A percentile compares a stretch with the other conserved stretches of the same genome.
Evolutionary conservation across 805 yeast species (phyloP).

Genomic region (Yarrowia divulgata): DNA sequence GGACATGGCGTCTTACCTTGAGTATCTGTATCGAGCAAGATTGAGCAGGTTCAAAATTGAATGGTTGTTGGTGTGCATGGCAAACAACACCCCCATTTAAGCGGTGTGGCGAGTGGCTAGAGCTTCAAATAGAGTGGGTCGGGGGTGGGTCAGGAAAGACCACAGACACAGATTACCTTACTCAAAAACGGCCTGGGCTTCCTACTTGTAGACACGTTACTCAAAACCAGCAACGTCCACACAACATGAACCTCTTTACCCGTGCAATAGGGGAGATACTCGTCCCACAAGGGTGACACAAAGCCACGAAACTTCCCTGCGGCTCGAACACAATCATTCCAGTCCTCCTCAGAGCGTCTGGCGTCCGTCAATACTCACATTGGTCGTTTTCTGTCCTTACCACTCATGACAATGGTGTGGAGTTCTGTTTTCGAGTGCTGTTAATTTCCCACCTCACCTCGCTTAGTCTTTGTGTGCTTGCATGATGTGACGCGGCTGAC

Average conservation of each 20-base stretch:
- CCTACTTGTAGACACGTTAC: not conserved
- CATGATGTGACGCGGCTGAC: conserved; percentile 32
- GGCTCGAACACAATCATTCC: not conserved
- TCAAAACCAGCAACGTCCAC: not conserved
- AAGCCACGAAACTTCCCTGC: not conserved
- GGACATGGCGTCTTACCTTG: not conserved
- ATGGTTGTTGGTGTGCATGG: conserved; percentile 16
- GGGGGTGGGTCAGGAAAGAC: not conserved
- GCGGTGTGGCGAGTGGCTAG: not conserved
- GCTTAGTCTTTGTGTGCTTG: conserved; percentile 19
- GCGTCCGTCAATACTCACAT: conserved; percentile 17
- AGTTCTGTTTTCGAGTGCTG: conserved; percentile 12
- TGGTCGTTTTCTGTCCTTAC: conserved; percentile 36
- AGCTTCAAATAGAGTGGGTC: conserved; percentile 1
- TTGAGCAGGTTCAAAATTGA: conserved; percentile 29
- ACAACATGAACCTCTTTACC: not conserved
- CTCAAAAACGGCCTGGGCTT: not conserved
- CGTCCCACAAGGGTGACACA: not conserved
- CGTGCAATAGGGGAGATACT: no score
- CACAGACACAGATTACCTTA: not conserved
- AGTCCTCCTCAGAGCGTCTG: not conserved
- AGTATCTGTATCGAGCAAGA: conserved; percentile 24
- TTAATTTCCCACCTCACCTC: conserved; percentile 23
- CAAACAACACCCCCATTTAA: conserved; percentile 2
- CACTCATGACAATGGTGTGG: conserved; percentile 28